These are phyloP conservation scores for Dioscorea zingiberensis DNA, from an alignment of 106 monocot species.

Conservation along the genomic window DNA sequence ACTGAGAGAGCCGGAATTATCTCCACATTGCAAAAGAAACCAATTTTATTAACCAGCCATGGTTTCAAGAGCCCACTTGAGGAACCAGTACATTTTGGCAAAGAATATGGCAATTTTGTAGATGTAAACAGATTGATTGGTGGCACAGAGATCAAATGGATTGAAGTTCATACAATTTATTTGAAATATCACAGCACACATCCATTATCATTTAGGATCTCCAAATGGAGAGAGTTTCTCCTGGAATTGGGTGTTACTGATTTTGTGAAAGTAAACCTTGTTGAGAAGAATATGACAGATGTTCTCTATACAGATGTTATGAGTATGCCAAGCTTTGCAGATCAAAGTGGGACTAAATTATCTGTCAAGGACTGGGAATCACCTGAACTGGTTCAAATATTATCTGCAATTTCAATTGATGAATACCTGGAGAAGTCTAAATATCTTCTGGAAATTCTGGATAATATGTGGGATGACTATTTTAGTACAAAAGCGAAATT, in stretches of 20 bases:
- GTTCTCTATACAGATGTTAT: slow-evolving; percentile 4
- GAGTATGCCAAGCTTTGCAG: neutral
- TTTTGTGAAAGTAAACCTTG: slow-evolving; percentile 69
- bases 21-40: slow-evolving; percentile 30
- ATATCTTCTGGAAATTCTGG: slow-evolving; percentile 89
- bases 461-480: slow-evolving; percentile 85
- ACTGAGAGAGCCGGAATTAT: slow-evolving; percentile 64
- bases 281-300: slow-evolving; percentile 34
- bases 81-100: slow-evolving; percentile 81
- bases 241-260: slow-evolving; percentile 81
- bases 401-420: slow-evolving; percentile 57
- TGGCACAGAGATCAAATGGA: slow-evolving; percentile 43
- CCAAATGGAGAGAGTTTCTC: slow-evolving; percentile 69
- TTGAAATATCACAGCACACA: slow-evolving; percentile 56
- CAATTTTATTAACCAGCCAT: slow-evolving; percentile 62
- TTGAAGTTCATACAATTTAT: slow-evolving; percentile 72
- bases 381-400: slow-evolving; percentile 53
- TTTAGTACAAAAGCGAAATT: slow-evolving; percentile 37
- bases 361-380: slow-evolving; percentile 85
- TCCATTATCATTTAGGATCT: slow-evolving; percentile 18
- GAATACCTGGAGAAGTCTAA: slow-evolving; percentile 51
- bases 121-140: slow-evolving; percentile 41
- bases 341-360: neutral
- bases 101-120: slow-evolving; percentile 65
- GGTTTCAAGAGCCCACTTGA: slow-evolving; percentile 53